A percentile compares a stretch with the other conserved stretches of the same genome.
These are phyloP conservation scores for Plasmodium coatneyi DNA, from an alignment of 169 alveolate genomes.

Conservation along the genomic window DNA sequence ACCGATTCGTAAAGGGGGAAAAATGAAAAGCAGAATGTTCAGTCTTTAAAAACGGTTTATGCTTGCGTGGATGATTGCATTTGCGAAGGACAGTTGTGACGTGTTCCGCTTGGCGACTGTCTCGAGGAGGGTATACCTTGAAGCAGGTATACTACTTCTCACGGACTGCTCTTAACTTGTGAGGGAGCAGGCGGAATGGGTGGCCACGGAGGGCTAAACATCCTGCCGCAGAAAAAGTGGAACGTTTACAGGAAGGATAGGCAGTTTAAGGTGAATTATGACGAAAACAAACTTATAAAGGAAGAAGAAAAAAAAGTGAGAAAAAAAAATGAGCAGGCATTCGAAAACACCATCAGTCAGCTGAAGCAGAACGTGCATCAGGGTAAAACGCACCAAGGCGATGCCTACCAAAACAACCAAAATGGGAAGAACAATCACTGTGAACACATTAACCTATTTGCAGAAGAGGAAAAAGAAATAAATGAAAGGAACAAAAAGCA, in stretches of 20 bases:
- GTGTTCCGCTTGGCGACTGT: background rate
- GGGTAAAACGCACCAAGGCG: background rate
- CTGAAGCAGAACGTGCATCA: background rate
- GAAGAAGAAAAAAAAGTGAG: conserved; percentile 61
- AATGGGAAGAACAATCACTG: background rate
- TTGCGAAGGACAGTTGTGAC: background rate
- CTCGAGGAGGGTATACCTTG: background rate
- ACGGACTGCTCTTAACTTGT: background rate
- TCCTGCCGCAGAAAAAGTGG: conserved; percentile 94
- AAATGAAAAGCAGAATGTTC: background rate
- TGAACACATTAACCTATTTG: conserved; percentile 55
- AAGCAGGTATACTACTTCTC: background rate
- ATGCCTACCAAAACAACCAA: background rate
- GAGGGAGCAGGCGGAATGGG: conserved; percentile 86
- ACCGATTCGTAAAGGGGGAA: background rate
- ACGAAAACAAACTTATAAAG: conserved; percentile 72
- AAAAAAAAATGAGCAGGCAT: conserved; percentile 46
- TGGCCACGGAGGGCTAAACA: conserved; percentile 94
- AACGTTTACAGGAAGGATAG: conserved; percentile 91
- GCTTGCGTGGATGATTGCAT: background rate
- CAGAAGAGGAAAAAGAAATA: conserved; percentile 72
- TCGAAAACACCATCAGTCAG: conserved; percentile 3
- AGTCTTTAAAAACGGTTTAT: background rate
- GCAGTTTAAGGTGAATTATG: conserved; percentile 86
- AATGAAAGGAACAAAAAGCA: conserved; percentile 54